A percentile compares a stretch with the other conserved stretches of the same genome.
These are phyloP conservation scores for Trypanosoma platydactyli DNA, from an alignment of 208 protist species.

Conservation along the genomic window DNA sequence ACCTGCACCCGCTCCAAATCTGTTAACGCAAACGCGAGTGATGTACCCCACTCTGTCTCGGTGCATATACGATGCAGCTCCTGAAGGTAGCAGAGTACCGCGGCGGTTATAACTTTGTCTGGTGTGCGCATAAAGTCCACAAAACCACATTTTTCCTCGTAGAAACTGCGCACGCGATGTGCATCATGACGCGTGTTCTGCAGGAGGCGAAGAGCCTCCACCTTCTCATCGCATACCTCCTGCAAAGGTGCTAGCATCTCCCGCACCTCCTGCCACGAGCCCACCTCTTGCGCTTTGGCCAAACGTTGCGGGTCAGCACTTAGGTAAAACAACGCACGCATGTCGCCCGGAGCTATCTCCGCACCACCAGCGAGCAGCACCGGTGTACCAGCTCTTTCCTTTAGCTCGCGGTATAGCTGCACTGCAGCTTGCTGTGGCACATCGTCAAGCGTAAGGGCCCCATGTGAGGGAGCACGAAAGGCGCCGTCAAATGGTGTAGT, in stretches of 20 bases:
- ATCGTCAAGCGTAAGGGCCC: slow-evolving; percentile 68
- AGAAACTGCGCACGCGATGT: slow-evolving; percentile 76
- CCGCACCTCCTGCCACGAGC: slow-evolving; percentile 69
- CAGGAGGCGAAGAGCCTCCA: slow-evolving; percentile 80
- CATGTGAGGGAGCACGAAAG: slow-evolving; percentile 70
- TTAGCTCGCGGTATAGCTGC: slow-evolving; percentile 56
- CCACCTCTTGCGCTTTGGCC: slow-evolving; percentile 28
- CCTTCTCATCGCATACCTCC: slow-evolving; percentile 62
- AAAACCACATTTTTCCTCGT: slow-evolving; percentile 91
- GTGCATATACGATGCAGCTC: slow-evolving; percentile 70
- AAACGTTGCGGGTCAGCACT: slow-evolving; percentile 47
- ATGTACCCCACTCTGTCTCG: slow-evolving; percentile 71
- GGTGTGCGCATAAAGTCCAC: slow-evolving; percentile 87
- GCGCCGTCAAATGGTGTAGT: slow-evolving; percentile 56
- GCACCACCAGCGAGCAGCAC: slow-evolving; percentile 32
- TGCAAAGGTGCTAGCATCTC: slow-evolving; percentile 44
- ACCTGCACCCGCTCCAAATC: slow-evolving; percentile 67
- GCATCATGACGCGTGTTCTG: slow-evolving; percentile 76
- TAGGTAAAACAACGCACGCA: slow-evolving; percentile 82
- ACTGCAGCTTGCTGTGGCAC: slow-evolving; percentile 51
- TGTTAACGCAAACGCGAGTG: slow-evolving; percentile 61
- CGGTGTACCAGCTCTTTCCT: slow-evolving; percentile 42
- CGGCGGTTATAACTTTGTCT: slow-evolving; percentile 84
- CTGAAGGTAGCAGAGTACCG: slow-evolving; percentile 71
- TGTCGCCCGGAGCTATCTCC: slow-evolving; percentile 53